phyloP scores from a whole-genome alignment of 495 filamentous ascomycete genomes.

The Tuber magnatum region DNA sequence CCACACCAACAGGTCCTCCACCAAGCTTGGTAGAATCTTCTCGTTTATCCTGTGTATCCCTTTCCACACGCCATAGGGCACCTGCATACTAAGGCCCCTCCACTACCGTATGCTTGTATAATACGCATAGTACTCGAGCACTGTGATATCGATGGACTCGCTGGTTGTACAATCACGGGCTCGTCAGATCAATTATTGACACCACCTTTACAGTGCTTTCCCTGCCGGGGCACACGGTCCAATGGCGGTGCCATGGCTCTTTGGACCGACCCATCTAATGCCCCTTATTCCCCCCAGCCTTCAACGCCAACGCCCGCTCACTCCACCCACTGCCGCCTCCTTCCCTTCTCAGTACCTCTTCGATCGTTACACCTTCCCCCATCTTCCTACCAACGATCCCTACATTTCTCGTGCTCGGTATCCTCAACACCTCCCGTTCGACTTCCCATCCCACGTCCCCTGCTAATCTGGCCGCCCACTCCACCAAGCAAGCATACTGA shows the following conservation, averaged over 20 bases:
- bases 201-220: not conserved
- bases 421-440: constrained; percentile 72
- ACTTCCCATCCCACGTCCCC: constrained; percentile 63
- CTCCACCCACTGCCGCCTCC: constrained; percentile 53
- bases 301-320: constrained; percentile 51
- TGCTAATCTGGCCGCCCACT: constrained; percentile 61
- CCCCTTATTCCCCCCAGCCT: constrained; percentile 13
- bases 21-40: too few relatives aligned
- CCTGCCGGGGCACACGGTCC: not conserved
- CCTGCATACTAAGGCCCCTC: too few relatives aligned
- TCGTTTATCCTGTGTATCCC: too few relatives aligned
- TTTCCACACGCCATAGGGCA: too few relatives aligned
- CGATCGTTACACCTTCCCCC: constrained; percentile 36
- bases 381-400: constrained; percentile 61
- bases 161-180: not conserved
- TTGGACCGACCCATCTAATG: not conserved
- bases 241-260: not conserved
- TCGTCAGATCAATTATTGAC: not conserved
- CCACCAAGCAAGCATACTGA: constrained; percentile 67
- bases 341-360: constrained; percentile 44
- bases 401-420: constrained; percentile 83
- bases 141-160: not conserved
- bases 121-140: too few relatives aligned
- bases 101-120: too few relatives aligned
- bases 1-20: too few relatives aligned